These are phyloP conservation scores for Lipomyces lipofer DNA, from an alignment of 805 yeast species.

Conservation along the genomic window DNA sequence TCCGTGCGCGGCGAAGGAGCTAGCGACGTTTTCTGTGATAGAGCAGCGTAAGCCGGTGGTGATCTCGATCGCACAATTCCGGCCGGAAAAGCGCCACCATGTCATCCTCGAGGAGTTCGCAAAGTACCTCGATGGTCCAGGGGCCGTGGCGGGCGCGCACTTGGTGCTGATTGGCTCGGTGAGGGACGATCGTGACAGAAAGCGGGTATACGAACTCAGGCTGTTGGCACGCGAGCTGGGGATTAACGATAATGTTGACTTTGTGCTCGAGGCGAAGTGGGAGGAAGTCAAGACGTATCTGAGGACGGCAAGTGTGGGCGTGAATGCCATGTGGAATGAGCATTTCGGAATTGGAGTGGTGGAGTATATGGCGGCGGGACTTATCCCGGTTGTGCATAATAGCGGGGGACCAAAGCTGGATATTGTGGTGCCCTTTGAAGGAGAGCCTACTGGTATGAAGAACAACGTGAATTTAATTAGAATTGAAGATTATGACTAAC, in stretches of 20 bases:
- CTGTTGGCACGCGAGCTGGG: constrained; percentile 46
- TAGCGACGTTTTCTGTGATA: constrained; percentile 26
- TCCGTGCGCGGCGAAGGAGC: constrained; percentile 73
- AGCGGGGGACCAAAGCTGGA: constrained; percentile 94
- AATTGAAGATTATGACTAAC: background rate
- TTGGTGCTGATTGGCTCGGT: constrained; percentile 83
- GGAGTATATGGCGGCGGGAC: constrained; percentile 83
- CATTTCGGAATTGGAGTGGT: constrained; percentile 98
- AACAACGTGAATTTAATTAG: no score
- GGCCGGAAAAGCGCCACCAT: constrained; percentile 91
- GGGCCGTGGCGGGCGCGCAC: constrained; percentile 36
- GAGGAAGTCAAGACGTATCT: constrained; percentile 58
- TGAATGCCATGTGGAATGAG: constrained; percentile 99
- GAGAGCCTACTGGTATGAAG: constrained; percentile 52
- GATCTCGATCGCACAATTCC: constrained; percentile 82
- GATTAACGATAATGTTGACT: constrained; percentile 50
- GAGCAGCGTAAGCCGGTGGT: constrained; percentile 37
- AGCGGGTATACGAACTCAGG: constrained; percentile 54
- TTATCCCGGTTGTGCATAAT: constrained; percentile 87
- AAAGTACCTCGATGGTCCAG: constrained; percentile 42
- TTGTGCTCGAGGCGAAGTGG: constrained; percentile 75
- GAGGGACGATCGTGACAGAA: constrained; percentile 64
- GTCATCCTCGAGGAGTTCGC: constrained; percentile 66
- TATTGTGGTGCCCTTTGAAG: constrained; percentile 60
- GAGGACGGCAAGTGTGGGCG: constrained; percentile 63